Conservation (phyloP, 805 yeast species). For the Wickerhamomyces bisporus region DNA sequence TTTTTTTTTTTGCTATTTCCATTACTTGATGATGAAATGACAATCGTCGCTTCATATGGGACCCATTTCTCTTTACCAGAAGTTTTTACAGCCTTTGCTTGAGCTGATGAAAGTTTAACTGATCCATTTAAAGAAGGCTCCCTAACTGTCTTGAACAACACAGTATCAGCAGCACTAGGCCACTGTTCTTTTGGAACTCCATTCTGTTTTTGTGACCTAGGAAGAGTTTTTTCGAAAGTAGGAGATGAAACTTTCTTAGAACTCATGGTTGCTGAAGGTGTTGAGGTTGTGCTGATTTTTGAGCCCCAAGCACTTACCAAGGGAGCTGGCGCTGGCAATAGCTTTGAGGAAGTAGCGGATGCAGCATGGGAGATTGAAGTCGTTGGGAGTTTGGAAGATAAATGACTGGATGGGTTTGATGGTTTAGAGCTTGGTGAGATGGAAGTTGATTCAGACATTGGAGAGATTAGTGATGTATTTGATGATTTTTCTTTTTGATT, state of each 20-base stretch:
- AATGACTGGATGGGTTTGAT: background rate
- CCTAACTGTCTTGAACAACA: constrained; percentile 5
- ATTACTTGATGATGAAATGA: constrained; percentile 23
- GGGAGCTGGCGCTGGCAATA: constrained; percentile 26
- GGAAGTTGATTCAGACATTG: constrained; percentile 1
- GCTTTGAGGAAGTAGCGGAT: constrained; percentile 18
- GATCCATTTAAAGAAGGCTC: constrained; percentile 1
- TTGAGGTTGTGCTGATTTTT: constrained; percentile 1
- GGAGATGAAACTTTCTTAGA: constrained; percentile 1
- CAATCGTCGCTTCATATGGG: constrained; percentile 54
- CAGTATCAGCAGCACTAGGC: constrained; percentile 17
- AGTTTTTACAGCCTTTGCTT: constrained; percentile 14
- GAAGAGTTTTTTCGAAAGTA: background rate
- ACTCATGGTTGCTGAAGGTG: constrained; percentile 3
- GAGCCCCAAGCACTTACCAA: constrained; percentile 23
- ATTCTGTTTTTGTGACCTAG: background rate
- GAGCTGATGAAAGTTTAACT: constrained; percentile 1
- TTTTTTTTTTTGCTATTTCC: constrained; percentile 6
- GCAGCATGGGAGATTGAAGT: background rate
- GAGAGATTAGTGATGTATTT: background rate
- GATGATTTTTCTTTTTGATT: too few relatives aligned
- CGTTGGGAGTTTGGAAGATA: background rate
- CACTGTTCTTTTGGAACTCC: constrained; percentile 13
- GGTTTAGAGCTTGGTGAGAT: background rate
- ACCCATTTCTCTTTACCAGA: constrained; percentile 59